Conservation (phyloP, 2,329 filamentous ascomycete species). For the Talaromyces amestolkiae region DNA sequence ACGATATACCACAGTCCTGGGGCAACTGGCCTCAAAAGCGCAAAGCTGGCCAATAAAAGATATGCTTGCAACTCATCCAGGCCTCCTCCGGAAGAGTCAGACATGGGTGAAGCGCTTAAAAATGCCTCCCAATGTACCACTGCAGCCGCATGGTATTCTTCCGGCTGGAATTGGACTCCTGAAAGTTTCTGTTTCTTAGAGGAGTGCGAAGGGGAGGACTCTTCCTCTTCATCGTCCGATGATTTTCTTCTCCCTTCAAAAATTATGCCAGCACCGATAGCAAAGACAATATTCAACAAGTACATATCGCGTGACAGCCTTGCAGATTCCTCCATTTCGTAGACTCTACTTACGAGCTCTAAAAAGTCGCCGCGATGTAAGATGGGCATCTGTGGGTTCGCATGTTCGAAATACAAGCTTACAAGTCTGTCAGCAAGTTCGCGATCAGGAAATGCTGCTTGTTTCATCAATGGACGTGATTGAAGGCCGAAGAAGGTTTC, state of each 20-base stretch:
- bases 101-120: slow-evolving; percentile 62
- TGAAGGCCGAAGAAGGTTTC: slow-evolving; percentile 98
- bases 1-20: slow-evolving; percentile 97
- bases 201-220: slow-evolving; percentile 29
- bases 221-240: slow-evolving; percentile 24
- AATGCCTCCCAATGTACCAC: slow-evolving; percentile 89
- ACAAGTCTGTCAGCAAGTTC: slow-evolving; percentile 71
- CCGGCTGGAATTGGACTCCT: slow-evolving; percentile 70
- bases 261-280: slow-evolving; percentile 91
- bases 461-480: slow-evolving; percentile 81
- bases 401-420: slow-evolving; percentile 88
- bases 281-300: slow-evolving; percentile 94
- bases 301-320: slow-evolving; percentile 81
- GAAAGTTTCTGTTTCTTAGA: slow-evolving; percentile 54
- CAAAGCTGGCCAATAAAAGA: slow-evolving; percentile 84
- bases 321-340: slow-evolving; percentile 64
- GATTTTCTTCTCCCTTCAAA: slow-evolving; percentile 53
- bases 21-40: slow-evolving; percentile 82
- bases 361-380: slow-evolving; percentile 87
- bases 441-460: slow-evolving; percentile 77
- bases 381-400: slow-evolving; percentile 93
- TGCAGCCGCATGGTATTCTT: slow-evolving; percentile 93
- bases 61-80: slow-evolving; percentile 94
- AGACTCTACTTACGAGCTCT: slow-evolving; percentile 80
- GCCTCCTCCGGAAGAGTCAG: slow-evolving; percentile 75